These are phyloP conservation scores for Spathaspora sp. DNA, from an alignment of 1,139 yeast genomes.

Conservation along the genomic window DNA sequence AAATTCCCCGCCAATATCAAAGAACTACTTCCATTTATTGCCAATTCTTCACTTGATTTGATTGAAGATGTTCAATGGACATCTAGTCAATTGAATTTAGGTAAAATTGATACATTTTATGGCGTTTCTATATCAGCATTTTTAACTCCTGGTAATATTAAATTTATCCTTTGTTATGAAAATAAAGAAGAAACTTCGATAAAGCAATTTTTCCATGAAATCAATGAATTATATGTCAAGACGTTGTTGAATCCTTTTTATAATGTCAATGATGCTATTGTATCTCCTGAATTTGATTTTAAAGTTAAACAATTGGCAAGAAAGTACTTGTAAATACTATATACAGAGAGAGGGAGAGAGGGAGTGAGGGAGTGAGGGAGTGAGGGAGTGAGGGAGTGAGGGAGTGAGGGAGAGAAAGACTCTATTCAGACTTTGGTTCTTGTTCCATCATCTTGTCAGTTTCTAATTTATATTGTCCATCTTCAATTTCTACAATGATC, in stretches of 20 bases:
- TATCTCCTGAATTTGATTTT: constrained; percentile 73
- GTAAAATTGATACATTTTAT: constrained; percentile 82
- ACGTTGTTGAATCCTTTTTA: constrained; percentile 87
- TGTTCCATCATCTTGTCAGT: constrained; percentile 39
- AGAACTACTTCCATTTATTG: constrained; percentile 83
- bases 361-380: no score
- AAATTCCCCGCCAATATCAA: constrained; percentile 69
- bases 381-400: no score
- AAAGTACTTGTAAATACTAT: constrained; percentile 55
- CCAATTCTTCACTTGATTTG: constrained; percentile 85
- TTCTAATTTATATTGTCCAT: constrained; percentile 39
- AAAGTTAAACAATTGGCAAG: constrained; percentile 71
- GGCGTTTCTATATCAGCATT: constrained; percentile 79
- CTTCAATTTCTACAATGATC: constrained; percentile 42
- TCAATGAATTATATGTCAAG: constrained; percentile 86
- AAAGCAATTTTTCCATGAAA: constrained; percentile 78
- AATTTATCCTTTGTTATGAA: constrained; percentile 78
- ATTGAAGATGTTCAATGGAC: constrained; percentile 90
- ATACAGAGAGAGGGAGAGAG: neutral
- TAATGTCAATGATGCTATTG: constrained; percentile 69
- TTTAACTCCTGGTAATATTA: constrained; percentile 84
- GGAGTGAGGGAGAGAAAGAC: no score
- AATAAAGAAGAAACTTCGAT: constrained; percentile 68
- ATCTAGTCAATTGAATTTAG: constrained; percentile 61
- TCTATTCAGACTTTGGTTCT: no score